These are phyloP conservation scores for Candida maris DNA, from an alignment of 805 yeast species.

Conservation along the genomic window DNA sequence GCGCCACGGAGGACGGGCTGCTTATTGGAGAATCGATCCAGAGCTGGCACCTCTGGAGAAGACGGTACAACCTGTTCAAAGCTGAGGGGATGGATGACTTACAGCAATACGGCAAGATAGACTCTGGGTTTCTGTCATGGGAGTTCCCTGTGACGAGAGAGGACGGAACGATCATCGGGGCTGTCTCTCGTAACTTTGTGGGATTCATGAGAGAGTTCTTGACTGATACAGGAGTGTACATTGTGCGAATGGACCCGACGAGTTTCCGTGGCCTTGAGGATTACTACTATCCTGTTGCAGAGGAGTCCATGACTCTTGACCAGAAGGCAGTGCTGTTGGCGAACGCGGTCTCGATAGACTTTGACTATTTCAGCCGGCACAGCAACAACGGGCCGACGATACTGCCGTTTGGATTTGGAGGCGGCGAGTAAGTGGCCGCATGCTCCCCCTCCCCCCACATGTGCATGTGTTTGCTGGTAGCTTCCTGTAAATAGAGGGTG, in stretches of 20 bases:
- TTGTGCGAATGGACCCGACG: conserved; percentile 75
- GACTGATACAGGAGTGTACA: conserved; percentile 93
- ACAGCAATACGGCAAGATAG: conserved; percentile 82
- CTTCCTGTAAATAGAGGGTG: conserved; percentile 2
- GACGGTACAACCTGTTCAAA: conserved; percentile 77
- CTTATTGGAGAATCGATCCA: conserved; percentile 84
- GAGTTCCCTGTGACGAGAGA: conserved; percentile 74
- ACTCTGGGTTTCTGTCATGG: conserved; percentile 82
- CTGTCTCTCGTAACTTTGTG: conserved; percentile 91
- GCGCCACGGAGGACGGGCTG: conserved; percentile 38
- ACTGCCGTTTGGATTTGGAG: conserved; percentile 20
- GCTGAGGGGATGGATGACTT: conserved; percentile 39
- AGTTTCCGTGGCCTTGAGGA: conserved; percentile 58
- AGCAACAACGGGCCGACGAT: conserved; percentile 56
- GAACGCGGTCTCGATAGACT: conserved; percentile 88
- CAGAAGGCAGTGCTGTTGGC: conserved; percentile 85
- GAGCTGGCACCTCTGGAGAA: conserved; percentile 93
- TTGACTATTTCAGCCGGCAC: conserved; percentile 95
- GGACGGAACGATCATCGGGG: conserved; percentile 55
- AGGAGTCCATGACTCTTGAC: conserved; percentile 54
- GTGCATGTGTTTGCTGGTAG: not conserved
- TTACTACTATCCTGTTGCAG: conserved; percentile 45
- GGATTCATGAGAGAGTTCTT: conserved; percentile 90
- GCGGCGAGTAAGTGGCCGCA: conserved; percentile 13
- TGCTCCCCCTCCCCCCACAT: not conserved